Conservation (phyloP, 805 yeast genomes). For the Metschnikowia chrysomelidarum region DNA sequence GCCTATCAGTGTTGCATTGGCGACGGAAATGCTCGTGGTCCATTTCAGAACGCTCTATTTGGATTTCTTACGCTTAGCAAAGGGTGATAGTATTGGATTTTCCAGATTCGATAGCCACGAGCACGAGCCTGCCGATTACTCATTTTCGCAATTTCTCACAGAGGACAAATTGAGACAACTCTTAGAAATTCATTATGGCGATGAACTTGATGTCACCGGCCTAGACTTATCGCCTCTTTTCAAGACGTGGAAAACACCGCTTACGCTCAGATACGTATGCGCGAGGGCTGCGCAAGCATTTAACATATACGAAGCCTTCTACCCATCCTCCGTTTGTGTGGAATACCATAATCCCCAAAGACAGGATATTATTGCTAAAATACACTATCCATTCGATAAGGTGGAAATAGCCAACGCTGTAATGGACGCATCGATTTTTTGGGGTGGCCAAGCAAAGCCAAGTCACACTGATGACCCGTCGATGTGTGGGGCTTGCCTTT, state of each 20-base stretch:
- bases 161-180: constrained; percentile 12
- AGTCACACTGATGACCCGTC: constrained; percentile 37
- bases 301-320: constrained; percentile 30
- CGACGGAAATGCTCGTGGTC: constrained; percentile 37
- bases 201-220: constrained; percentile 20
- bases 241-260: constrained; percentile 49
- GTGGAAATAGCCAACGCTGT: constrained; percentile 28
- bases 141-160: constrained; percentile 11
- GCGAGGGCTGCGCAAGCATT: constrained; percentile 52
- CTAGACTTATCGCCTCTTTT: constrained; percentile 29
- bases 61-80: constrained; percentile 46
- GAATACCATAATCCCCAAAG: constrained; percentile 48
- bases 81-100: constrained; percentile 46
- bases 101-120: constrained; percentile 33
- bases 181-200: constrained; percentile 12
- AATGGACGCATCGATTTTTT: constrained; percentile 41
- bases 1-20: constrained; percentile 43
- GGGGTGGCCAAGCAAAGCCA: constrained; percentile 60
- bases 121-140: constrained; percentile 2
- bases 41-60: constrained; percentile 33
- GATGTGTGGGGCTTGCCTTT: constrained; percentile 58
- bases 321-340: constrained; percentile 45
- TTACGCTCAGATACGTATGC: constrained; percentile 57
- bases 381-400: constrained; percentile 37
- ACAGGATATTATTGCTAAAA: constrained; percentile 35